Base-by-base conservation (phyloP, 2,329 filamentous ascomycete genomes). In the Sporothrix inflata region DNA sequence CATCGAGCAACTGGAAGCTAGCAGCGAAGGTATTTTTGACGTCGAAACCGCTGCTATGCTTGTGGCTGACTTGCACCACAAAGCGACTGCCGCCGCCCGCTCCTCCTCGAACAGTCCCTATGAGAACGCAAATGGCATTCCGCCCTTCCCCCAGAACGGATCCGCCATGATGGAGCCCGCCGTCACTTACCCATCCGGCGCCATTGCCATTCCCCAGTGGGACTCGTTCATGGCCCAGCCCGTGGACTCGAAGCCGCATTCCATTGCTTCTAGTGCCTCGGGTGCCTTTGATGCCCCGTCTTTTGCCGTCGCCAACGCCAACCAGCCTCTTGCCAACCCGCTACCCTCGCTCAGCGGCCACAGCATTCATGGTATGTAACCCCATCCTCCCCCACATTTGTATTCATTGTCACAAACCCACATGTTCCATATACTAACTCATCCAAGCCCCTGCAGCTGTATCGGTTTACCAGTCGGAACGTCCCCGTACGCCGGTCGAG, bases 41-140 rank as follows among this genome's bases (percentile, higher is more conserved):
- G 92, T 98, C 79, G 95, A 99, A 86, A 94, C 95, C 78, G 96
- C 96, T 77, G 96, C 96, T 77, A 98, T 98, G 94, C 89, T 99
- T 81, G 97, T 99, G 85, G 96, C 95, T 80, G 94, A 98, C 84
- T 92, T 98, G 80, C 95, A 97, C 84, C 94, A 98, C 85, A 98
- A 98, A 86, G 94, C 87, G 78, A 95, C 94, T 57, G 86, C 86
- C 45, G 90, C 90, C 78, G 93, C 89, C 82, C 87, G 88, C 72
- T 66, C 83, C 21, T 65, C 83, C 73, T 87, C 85, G 76, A 85
- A 84, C 74, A 85, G 84, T 76, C 84, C 86, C 67, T 90, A 85
- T 78, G 88, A 89, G 75, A 83, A 85, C 74, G 85, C 82, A 79
- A 83, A 86, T 42, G 87, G 89, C 79, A 90, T 92, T 81, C 85